phyloP scores from a whole-genome alignment of 306 rosid genomes.

The Abrus pulchellus region DNA sequence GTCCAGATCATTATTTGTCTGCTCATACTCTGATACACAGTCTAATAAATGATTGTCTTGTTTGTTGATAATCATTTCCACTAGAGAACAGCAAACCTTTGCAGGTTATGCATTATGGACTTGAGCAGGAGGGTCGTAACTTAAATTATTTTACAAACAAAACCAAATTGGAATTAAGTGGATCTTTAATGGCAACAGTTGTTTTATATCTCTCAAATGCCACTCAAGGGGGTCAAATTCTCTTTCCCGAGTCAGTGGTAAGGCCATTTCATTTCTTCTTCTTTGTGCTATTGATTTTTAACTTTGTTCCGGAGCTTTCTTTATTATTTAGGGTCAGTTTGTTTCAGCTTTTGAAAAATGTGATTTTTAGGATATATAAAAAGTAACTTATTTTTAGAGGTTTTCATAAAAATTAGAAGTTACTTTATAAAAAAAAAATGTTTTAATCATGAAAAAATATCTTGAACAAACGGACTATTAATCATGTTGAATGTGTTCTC shows the following conservation, averaged over 20 bases:
- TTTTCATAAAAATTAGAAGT: too few species aligned
- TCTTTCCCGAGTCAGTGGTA: conserved; percentile 74
- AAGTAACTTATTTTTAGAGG: too few species aligned
- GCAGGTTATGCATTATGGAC: conserved; percentile 58
- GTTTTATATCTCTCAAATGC: conserved; percentile 79
- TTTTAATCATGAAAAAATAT: too few species aligned
- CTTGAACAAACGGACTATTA: neutral
- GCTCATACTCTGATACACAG: conserved; percentile 2
- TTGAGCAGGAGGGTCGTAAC: conserved; percentile 54
- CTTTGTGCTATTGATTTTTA: neutral
- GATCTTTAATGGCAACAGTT: conserved; percentile 77
- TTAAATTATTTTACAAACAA: conserved; percentile 55
- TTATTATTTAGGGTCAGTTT: neutral
- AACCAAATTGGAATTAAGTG: conserved; percentile 55
- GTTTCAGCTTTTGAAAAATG: too few species aligned
- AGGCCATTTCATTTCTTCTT: conserved; percentile 28
- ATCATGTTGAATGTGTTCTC: conserved; percentile 43
- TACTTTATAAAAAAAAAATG: too few species aligned
- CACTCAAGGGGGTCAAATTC: conserved; percentile 76
- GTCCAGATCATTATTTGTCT: conserved; percentile 5
- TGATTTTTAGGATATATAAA: too few species aligned
- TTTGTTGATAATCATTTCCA: conserved; percentile 26
- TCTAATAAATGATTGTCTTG: conserved; percentile 26
- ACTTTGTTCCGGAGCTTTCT: conserved; percentile 9
- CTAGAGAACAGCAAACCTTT: conserved; percentile 75